These are phyloP conservation scores for Saccharum spontaneum DNA, from an alignment of 176 grass and related monocot genomes.

Conservation along the genomic window DNA sequence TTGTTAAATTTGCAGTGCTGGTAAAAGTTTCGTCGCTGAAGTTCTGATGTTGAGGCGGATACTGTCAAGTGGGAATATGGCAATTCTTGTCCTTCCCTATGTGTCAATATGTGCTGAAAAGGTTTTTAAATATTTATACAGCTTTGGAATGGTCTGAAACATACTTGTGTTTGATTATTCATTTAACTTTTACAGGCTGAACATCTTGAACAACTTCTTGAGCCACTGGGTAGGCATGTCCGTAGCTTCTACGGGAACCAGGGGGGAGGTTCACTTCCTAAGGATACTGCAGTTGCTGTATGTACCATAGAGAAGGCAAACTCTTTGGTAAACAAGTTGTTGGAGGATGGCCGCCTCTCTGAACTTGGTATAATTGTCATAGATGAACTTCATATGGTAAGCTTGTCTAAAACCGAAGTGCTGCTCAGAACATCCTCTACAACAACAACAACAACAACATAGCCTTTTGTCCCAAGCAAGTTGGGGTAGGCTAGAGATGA, in stretches of 20 bases:
- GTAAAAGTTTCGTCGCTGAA: slow-evolving; percentile 99
- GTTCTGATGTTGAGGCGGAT: slow-evolving; percentile 95
- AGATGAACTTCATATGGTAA: slow-evolving; percentile 99
- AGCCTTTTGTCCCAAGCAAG: too few species aligned
- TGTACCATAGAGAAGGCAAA: slow-evolving; percentile 99
- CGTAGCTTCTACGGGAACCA: slow-evolving; percentile 91
- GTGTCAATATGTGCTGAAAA: slow-evolving; percentile 95
- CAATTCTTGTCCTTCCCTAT: slow-evolving; percentile 94
- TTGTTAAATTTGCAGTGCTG: slow-evolving; percentile 64
- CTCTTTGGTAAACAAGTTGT: slow-evolving; percentile 84
- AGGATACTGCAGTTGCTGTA: slow-evolving; percentile 96
- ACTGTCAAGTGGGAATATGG: slow-evolving; percentile 83
- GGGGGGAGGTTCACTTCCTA: slow-evolving; percentile 77
- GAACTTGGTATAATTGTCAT: slow-evolving; percentile 99
- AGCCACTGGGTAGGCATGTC: slow-evolving; percentile 90
- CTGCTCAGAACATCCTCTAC: neutral
- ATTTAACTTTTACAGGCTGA: slow-evolving; percentile 61
- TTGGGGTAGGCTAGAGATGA: too few species aligned
- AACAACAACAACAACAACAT: too few species aligned
- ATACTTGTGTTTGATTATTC: slow-evolving; percentile 33
- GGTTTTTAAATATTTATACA: slow-evolving; percentile 49
- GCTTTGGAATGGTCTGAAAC: slow-evolving; percentile 15
- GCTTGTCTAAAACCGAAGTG: slow-evolving; percentile 19
- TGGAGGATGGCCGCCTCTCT: slow-evolving; percentile 92
- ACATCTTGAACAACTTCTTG: slow-evolving; percentile 94